Evolutionary conservation across 2,329 filamentous ascomycete genomes (phyloP).

Genomic region (Microdochium bolleyi): DNA sequence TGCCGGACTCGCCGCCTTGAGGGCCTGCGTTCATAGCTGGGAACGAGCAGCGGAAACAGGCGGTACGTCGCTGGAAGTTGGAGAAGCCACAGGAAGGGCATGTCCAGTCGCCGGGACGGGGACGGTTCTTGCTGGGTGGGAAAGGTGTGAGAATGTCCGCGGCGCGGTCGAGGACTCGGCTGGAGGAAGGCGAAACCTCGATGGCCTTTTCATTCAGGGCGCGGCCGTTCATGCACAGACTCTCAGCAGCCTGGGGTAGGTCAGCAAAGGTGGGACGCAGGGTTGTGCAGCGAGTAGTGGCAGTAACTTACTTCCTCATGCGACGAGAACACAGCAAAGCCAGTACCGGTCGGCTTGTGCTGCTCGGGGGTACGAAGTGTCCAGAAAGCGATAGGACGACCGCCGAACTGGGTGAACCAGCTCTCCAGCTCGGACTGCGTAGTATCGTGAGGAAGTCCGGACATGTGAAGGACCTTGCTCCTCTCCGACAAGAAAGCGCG

Average conservation of each 20-base stretch:
- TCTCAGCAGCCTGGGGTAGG: conserved; percentile 73
- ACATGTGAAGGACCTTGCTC: conserved; percentile 98
- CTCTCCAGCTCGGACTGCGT: conserved; percentile 98
- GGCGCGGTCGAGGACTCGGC: conserved; percentile 88
- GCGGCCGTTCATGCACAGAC: conserved; percentile 97
- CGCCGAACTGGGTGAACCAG: conserved; percentile 99
- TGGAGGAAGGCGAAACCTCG: conserved; percentile 96
- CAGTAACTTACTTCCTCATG: conserved; percentile 81
- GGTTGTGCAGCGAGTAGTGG: conserved; percentile 1
- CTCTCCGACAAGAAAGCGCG: conserved; percentile 92
- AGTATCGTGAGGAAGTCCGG: conserved; percentile 92
- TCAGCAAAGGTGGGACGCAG: conserved; percentile 2
- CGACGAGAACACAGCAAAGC: conserved; percentile 96
- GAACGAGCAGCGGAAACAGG: conserved; percentile 98
- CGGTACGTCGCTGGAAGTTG: conserved; percentile 97
- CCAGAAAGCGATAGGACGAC: conserved; percentile 97
- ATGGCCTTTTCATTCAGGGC: conserved; percentile 98
- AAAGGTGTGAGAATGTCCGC: conserved; percentile 95
- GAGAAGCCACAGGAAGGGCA: conserved; percentile 98
- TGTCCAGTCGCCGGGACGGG: conserved; percentile 95
- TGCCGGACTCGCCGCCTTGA: conserved; percentile 49
- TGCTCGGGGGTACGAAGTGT: conserved; percentile 95
- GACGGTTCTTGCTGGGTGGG: conserved; percentile 96
- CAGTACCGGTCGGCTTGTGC: conserved; percentile 98
- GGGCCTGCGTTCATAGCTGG: conserved; percentile 81